A percentile compares a stretch with the other conserved stretches of the same genome.
Evolutionary conservation across 768 basidiomycete genomes (phyloP).

Genomic region (Trametes cingulata): DNA sequence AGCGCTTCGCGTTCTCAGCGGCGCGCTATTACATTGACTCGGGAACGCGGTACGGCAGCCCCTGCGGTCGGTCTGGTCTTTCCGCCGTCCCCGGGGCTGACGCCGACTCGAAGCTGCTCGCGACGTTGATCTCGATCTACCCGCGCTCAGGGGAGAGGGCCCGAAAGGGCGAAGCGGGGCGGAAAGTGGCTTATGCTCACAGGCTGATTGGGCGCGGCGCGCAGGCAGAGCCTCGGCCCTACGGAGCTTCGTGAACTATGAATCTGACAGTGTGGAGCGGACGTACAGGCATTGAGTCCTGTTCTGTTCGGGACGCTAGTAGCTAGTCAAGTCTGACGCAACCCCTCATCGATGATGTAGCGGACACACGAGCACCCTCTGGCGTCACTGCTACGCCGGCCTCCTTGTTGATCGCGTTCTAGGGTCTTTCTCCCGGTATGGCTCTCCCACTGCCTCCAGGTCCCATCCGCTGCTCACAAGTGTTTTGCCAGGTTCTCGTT

Average conservation of each 20-base stretch:
- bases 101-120: not conserved
- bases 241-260: not conserved
- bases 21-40: not conserved
- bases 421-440: not conserved
- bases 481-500: not conserved
- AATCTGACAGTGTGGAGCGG: not conserved
- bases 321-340: not conserved
- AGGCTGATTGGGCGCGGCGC: not conserved
- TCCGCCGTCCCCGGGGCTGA: conserved; percentile 7
- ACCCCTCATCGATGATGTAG: conserved; percentile 4
- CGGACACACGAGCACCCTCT: not conserved
- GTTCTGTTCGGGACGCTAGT: not conserved
- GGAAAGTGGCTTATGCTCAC: not conserved
- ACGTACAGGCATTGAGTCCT: not conserved
- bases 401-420: not conserved
- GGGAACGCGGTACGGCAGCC: conserved; percentile 3
- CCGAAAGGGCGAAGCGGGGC: not conserved
- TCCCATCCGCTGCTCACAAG: not conserved
- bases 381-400: not conserved
- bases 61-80: not conserved
- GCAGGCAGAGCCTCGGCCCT: conserved; percentile 3
- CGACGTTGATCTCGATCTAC: not conserved
- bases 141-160: not conserved
- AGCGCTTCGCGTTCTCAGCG: conserved; percentile 14
- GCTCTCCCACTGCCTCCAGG: not conserved